Percentiles rank a stretch among this genome's conserved stretches.
phyloP scores from a whole-genome alignment of 1,284 basidiomycete genomes.

The Phellopilus nigrolimitatus region DNA sequence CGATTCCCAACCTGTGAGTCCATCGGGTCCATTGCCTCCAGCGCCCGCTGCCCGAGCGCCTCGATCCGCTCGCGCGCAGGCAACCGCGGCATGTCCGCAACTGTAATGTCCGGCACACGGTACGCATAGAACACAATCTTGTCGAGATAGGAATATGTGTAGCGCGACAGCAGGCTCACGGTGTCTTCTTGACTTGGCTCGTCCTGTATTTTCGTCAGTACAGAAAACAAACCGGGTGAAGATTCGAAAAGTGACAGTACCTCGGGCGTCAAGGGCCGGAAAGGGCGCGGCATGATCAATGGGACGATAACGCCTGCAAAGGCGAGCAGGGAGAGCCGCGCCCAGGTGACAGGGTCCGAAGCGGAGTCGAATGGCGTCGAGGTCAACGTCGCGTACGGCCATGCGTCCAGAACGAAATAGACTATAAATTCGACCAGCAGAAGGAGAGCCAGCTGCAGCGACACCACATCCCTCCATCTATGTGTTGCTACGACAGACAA shows the following conservation, averaged over 20 bases:
- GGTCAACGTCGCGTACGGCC: slow-evolving; percentile 42
- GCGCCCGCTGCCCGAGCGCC: background rate
- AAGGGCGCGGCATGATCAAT: slow-evolving; percentile 40
- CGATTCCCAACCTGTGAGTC: slow-evolving; percentile 15
- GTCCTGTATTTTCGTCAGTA: too few relatives aligned
- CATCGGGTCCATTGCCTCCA: slow-evolving; percentile 4
- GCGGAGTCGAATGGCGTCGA: slow-evolving; percentile 37
- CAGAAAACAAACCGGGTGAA: too few relatives aligned
- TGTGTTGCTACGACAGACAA: slow-evolving; percentile 21
- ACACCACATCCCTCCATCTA: slow-evolving; percentile 12
- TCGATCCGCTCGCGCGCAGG: slow-evolving; percentile 1
- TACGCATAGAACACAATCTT: slow-evolving; percentile 16
- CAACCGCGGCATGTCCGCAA: slow-evolving; percentile 17
- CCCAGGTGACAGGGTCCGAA: slow-evolving; percentile 34
- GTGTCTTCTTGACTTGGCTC: slow-evolving; percentile 16
- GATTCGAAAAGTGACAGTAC: too few relatives aligned
- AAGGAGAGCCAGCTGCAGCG: slow-evolving; percentile 29
- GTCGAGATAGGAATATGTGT: slow-evolving; percentile 13
- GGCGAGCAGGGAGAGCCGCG: slow-evolving; percentile 36
- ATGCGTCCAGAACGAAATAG: slow-evolving; percentile 47
- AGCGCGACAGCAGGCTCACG: slow-evolving; percentile 11
- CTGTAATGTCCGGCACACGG: slow-evolving; percentile 15
- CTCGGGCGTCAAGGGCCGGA: slow-evolving; percentile 38
- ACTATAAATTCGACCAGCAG: slow-evolving; percentile 38
- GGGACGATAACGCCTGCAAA: slow-evolving; percentile 41